Percentiles rank a stretch among this genome's conserved stretches.
Conservation (phyloP, 805 yeast species). For the Saccharomycopsis selenospora region DNA sequence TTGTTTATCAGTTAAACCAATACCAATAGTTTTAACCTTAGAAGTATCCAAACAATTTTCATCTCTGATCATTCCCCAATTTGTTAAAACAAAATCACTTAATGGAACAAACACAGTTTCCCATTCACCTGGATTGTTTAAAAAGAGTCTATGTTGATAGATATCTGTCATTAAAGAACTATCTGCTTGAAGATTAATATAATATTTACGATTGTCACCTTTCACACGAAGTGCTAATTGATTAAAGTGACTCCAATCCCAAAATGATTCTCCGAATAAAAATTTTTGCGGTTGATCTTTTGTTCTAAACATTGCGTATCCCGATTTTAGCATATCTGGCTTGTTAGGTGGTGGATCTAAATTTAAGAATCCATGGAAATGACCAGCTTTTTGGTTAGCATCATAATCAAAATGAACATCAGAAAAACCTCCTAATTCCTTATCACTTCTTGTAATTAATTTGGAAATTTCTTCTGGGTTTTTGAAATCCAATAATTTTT, state of each 20-base stretch:
- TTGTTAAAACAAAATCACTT: slow-evolving; percentile 73
- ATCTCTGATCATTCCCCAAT: slow-evolving; percentile 64
- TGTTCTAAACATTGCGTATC: slow-evolving; percentile 81
- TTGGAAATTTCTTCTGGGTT: slow-evolving; percentile 41
- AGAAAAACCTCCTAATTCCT: slow-evolving; percentile 73
- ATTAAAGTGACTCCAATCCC: slow-evolving; percentile 65
- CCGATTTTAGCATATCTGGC: slow-evolving; percentile 57
- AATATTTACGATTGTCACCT: slow-evolving; percentile 66
- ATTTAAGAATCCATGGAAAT: slow-evolving; percentile 63
- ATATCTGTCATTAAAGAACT: slow-evolving; percentile 71
- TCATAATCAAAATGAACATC: slow-evolving; percentile 45
- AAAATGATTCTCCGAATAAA: slow-evolving; percentile 35
- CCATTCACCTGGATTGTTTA: slow-evolving; percentile 70
- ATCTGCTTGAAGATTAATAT: slow-evolving; percentile 76
- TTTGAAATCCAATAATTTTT: slow-evolving; percentile 52
- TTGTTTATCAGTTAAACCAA: slow-evolving; percentile 70
- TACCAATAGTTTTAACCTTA: slow-evolving; percentile 64
- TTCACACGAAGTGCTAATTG: slow-evolving; percentile 64
- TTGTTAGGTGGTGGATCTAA: slow-evolving; percentile 59
- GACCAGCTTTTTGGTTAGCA: slow-evolving; percentile 41
- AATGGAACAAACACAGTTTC: slow-evolving; percentile 75
- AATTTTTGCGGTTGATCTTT: slow-evolving; percentile 46
- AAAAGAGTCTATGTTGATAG: slow-evolving; percentile 73
- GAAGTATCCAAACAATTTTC: slow-evolving; percentile 53
- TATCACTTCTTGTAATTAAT: slow-evolving; percentile 59